Base-by-base conservation (phyloP, 305 asterid genomes). In the Fraxinus albicans region DNA sequence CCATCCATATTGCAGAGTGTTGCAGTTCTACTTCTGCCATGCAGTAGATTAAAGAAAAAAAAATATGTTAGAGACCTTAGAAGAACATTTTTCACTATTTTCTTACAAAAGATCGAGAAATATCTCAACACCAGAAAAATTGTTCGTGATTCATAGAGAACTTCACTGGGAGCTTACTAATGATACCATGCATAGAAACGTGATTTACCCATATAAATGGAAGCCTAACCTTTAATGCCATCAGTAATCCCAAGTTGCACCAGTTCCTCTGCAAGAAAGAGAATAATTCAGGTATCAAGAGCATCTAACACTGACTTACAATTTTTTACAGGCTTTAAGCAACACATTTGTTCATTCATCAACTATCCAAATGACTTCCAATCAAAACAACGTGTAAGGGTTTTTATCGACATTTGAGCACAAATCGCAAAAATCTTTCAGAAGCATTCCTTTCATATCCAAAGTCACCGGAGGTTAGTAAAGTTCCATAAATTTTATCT, bases 1-100 rank as follows among this genome's bases (percentile, higher is more conserved):
- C 94, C 94, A 96, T 96, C 98, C 98, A 95, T 84, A 96, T 96
- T 82, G 98, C 96, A 77, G 98, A 92, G 86, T 92, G 98, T 79
- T 91, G 97, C 86, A 96, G 88, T 89, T 94, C 95, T 81, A 88
- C 98, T 88, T 96, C 99, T 95, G 98, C 79, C 79, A 80, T 70
- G 63, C 42, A 82, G 81, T 69, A 82, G 38, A 83, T 76, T 82
- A 81, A 72, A 69, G 74, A 83, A 80, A 72, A 80, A 82, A 53
- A 82, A 42, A 88, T 21, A 74, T 40, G 81, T 88, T 83, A 89
- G 82, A 73, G 65, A 82, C 44, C 80, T 74, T 69, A 31, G 76
- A 53, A 76, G 63, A 17, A 81, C 87, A 77, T 81, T 29, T 70
- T 70, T 77, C 35, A 23, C 31, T 69, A 81, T 25, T 36, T 82